A percentile compares a stretch with the other conserved stretches of the same genome.
Conservation (phyloP, 129 eudicot genomes). For the Artemisia tridentata region DNA sequence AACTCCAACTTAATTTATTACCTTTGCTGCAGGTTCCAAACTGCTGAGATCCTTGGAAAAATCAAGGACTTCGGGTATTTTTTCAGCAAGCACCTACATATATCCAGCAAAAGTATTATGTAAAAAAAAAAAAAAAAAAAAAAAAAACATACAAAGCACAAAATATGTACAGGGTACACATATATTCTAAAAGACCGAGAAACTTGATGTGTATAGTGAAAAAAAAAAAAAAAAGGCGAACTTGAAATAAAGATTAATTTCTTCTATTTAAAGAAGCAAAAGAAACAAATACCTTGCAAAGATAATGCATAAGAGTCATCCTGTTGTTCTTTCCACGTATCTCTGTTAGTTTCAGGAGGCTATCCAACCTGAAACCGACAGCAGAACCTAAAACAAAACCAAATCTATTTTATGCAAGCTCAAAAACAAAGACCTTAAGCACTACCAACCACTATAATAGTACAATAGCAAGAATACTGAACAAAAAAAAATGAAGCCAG, state of each 20-base stretch:
- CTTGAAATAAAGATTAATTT: too few relatives aligned
- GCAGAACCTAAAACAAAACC: constrained; percentile 63
- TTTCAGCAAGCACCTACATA: constrained; percentile 61
- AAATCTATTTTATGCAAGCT: too few relatives aligned
- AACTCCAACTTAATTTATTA: constrained; percentile 4
- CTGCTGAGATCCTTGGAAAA: constrained; percentile 51
- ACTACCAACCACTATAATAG: too few relatives aligned
- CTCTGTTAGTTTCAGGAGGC: constrained; percentile 88
- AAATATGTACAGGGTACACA: not conserved
- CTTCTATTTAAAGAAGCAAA: not conserved
- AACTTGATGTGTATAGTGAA: too few relatives aligned
- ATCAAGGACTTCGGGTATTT: constrained; percentile 67
- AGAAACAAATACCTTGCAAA: constrained; percentile 71
- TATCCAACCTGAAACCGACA: constrained; percentile 89
- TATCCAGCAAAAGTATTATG: not conserved
- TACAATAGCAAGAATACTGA: too few relatives aligned
- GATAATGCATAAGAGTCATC: constrained; percentile 93
- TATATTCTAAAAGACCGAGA: too few relatives aligned
- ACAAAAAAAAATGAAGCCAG: too few relatives aligned
- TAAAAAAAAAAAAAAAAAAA: not conserved
- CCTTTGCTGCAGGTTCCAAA: constrained; percentile 75
- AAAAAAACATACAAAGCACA: not conserved
- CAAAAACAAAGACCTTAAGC: too few relatives aligned
- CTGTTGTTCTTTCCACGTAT: constrained; percentile 14
- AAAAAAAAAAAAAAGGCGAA: too few relatives aligned